phyloP scores from a whole-genome alignment of 129 eudicot species.

The Chrysanthemum seticuspe region DNA sequence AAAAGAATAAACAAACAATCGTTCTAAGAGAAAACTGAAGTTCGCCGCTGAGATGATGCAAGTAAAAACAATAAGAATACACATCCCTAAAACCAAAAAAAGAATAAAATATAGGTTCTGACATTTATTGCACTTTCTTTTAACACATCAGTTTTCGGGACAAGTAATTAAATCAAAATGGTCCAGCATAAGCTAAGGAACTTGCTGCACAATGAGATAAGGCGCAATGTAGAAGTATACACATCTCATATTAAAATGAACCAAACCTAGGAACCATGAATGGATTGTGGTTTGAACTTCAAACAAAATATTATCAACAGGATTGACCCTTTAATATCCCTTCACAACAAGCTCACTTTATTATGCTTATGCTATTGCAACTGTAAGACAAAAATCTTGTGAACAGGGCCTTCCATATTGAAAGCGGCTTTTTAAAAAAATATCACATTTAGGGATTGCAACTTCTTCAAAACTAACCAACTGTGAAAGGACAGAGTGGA shows the following conservation, averaged over 20 bases:
- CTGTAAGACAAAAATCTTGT: too few species aligned
- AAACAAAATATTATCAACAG: slow-evolving; percentile 13
- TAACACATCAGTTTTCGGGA: too few species aligned
- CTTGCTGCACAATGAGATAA: neutral
- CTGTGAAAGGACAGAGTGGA: too few species aligned
- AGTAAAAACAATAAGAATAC: neutral
- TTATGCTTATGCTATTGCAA: too few species aligned
- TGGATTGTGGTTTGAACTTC: neutral
- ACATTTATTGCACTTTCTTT: too few species aligned
- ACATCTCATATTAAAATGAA: slow-evolving; percentile 4
- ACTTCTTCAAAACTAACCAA: too few species aligned
- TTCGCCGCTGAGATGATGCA: neutral
- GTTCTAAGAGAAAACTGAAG: neutral
- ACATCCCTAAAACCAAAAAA: slow-evolving; percentile 1
- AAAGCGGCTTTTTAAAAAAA: too few species aligned
- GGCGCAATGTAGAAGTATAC: slow-evolving; percentile 11
- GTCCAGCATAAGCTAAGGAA: neutral
- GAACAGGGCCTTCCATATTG: too few species aligned
- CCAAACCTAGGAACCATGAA: neutral
- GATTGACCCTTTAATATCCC: neutral
- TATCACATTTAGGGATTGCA: too few species aligned
- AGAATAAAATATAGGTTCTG: too few species aligned
- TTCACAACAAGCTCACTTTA: neutral
- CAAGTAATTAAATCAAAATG: neutral
- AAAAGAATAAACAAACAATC: neutral